Percentiles rank a stretch among this genome's conserved stretches.
phyloP scores from a whole-genome alignment of 2,329 filamentous ascomycete genomes.

The Phialophora tarda region DNA sequence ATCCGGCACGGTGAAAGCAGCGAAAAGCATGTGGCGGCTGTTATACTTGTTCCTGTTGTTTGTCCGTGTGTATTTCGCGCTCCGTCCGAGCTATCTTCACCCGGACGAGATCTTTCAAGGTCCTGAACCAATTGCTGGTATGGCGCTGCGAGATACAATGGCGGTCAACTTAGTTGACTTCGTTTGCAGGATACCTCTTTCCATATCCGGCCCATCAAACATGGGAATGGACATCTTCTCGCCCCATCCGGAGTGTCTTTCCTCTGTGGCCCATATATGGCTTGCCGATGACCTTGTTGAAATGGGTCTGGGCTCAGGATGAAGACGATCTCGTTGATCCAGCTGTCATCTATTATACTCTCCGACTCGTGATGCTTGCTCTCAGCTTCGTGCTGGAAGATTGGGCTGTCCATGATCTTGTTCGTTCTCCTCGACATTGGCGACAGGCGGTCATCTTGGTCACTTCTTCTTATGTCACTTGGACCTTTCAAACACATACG shows the following conservation, averaged over 20 bases:
- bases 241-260: slow-evolving; percentile 93
- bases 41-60: slow-evolving; percentile 83
- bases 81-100: slow-evolving; percentile 95
- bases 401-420: slow-evolving; percentile 93
- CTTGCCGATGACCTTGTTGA: slow-evolving; percentile 87
- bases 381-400: slow-evolving; percentile 96
- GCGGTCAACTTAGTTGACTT: slow-evolving; percentile 7
- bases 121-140: slow-evolving; percentile 95
- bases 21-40: slow-evolving; percentile 79
- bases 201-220: slow-evolving; percentile 86
- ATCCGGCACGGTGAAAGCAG: slow-evolving; percentile 30
- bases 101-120: slow-evolving; percentile 99
- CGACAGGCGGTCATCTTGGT: slow-evolving; percentile 79
- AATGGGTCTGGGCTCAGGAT: slow-evolving; percentile 89
- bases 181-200: slow-evolving; percentile 79
- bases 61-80: slow-evolving; percentile 89
- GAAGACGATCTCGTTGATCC: slow-evolving; percentile 81
- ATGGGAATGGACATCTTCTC: slow-evolving; percentile 91
- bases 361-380: slow-evolving; percentile 89
- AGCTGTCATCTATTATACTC: slow-evolving; percentile 84
- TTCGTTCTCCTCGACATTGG: slow-evolving; percentile 73
- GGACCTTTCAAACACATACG: slow-evolving; percentile 97
- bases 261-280: slow-evolving; percentile 96
- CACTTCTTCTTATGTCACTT: slow-evolving; percentile 96
- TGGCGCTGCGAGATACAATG: slow-evolving; percentile 40